Conservation (phyloP, 306 rosid species). For the Sindora glabra region DNA sequence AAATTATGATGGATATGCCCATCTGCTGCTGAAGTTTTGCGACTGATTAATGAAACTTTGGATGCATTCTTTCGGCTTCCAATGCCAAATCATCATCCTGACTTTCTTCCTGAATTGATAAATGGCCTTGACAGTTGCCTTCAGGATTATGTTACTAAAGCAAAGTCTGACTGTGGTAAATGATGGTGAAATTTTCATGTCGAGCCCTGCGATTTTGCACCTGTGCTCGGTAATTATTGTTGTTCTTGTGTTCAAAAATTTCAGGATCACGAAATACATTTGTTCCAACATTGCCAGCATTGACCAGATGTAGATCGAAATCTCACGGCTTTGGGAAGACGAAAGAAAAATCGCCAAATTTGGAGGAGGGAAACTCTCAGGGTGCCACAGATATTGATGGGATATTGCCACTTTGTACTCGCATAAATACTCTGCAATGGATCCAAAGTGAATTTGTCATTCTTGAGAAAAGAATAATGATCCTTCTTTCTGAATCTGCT, state of each 20-base stretch:
- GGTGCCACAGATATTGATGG: slow-evolving; percentile 94
- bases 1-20: slow-evolving; percentile 79
- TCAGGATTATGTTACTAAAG: slow-evolving; percentile 65
- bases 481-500: slow-evolving; percentile 89
- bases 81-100: slow-evolving; percentile 96
- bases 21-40: slow-evolving; percentile 88
- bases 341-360: slow-evolving; percentile 73
- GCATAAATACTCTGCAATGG: slow-evolving; percentile 85
- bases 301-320: slow-evolving; percentile 93
- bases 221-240: slow-evolving; percentile 14
- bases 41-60: slow-evolving; percentile 77
- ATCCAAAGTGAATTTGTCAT: slow-evolving; percentile 76
- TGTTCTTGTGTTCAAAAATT: slow-evolving; percentile 21
- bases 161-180: slow-evolving; percentile 93
- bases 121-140: slow-evolving; percentile 88
- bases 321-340: slow-evolving; percentile 97
- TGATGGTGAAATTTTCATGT: slow-evolving; percentile 1
- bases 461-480: slow-evolving; percentile 82
- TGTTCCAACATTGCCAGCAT: slow-evolving; percentile 85
- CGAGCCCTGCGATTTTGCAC: slow-evolving; percentile 5
- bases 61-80: slow-evolving; percentile 95
- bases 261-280: slow-evolving; percentile 77
- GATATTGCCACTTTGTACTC: slow-evolving; percentile 65
- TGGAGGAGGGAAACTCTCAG: slow-evolving; percentile 82
- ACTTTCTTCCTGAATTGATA: slow-evolving; percentile 89